Conservation (phyloP, 106 monocot genomes). For the Dendrobium nobile region DNA sequence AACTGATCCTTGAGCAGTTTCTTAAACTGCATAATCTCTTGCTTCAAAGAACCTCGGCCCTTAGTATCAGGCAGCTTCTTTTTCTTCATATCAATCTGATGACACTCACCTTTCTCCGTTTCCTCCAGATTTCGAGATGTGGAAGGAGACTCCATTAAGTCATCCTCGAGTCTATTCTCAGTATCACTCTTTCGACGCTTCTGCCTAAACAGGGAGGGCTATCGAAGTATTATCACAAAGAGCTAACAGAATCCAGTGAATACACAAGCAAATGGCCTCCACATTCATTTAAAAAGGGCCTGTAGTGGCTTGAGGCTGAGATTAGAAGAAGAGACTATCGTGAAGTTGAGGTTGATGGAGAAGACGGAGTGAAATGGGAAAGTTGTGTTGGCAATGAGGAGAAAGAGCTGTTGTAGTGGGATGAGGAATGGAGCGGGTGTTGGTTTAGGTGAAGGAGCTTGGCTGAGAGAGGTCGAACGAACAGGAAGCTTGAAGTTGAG, state of each 20-base stretch:
- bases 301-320: too few relatives aligned
- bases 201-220: constrained; percentile 7
- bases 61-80: constrained; percentile 22
- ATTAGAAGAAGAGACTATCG: too few relatives aligned
- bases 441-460: too few relatives aligned
- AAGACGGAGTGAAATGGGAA: too few relatives aligned
- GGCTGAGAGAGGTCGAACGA: too few relatives aligned
- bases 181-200: constrained; percentile 55
- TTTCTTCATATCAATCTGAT: constrained; percentile 8
- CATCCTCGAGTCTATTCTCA: constrained; percentile 21
- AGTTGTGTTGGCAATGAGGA: too few relatives aligned
- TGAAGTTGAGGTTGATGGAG: too few relatives aligned
- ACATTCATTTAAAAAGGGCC: not conserved
- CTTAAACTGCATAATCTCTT: constrained; percentile 82
- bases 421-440: too few relatives aligned
- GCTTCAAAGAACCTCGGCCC: constrained; percentile 41
- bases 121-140: constrained; percentile 34
- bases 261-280: not conserved
- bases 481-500: too few relatives aligned
- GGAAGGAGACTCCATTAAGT: constrained; percentile 20
- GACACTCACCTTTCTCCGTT: constrained; percentile 19
- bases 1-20: constrained; percentile 63
- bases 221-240: not conserved
- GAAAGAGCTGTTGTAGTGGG: too few relatives aligned
- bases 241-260: not conserved